These are phyloP conservation scores for Teunomyces funiuensis DNA, from an alignment of 805 yeast species.

Conservation along the genomic window DNA sequence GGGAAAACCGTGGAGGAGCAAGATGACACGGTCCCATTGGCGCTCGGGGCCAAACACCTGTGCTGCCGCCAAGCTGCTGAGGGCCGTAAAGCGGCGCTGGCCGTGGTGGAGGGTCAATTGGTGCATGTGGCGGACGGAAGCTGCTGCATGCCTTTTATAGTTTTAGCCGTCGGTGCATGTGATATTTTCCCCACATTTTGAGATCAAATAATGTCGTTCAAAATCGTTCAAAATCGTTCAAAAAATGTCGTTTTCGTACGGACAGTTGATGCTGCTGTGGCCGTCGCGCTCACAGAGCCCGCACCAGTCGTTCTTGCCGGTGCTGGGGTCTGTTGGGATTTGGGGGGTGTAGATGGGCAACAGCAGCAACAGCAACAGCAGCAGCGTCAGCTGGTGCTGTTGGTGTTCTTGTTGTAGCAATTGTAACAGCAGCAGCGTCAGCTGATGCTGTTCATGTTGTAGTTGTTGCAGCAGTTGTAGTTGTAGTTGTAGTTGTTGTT, in stretches of 20 bases:
- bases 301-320: slow-evolving; percentile 83
- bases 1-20: slow-evolving; percentile 28
- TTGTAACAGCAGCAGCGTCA: too few species aligned
- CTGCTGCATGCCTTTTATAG: too few species aligned
- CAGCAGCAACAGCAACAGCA: neutral
- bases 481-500: too few species aligned
- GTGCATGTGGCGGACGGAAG: neutral
- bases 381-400: too few species aligned
- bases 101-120: slow-evolving; percentile 13
- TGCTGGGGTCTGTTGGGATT: slow-evolving; percentile 57
- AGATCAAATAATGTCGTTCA: too few species aligned
- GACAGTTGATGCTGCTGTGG: slow-evolving; percentile 85
- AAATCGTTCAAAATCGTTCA: too few species aligned
- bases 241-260: slow-evolving; percentile 67
- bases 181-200: too few species aligned
- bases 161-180: too few species aligned
- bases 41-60: slow-evolving; percentile 15
- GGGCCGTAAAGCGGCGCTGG: slow-evolving; percentile 19
- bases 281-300: slow-evolving; percentile 91
- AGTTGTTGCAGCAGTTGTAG: too few species aligned
- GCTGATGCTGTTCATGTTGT: too few species aligned
- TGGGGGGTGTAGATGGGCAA: slow-evolving; percentile 54
- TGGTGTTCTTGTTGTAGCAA: too few species aligned
- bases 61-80: slow-evolving; percentile 15
- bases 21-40: slow-evolving; percentile 9